phyloP scores from a whole-genome alignment of 2,329 filamentous ascomycete genomes.

The Penicillium fuscoglaucum region DNA sequence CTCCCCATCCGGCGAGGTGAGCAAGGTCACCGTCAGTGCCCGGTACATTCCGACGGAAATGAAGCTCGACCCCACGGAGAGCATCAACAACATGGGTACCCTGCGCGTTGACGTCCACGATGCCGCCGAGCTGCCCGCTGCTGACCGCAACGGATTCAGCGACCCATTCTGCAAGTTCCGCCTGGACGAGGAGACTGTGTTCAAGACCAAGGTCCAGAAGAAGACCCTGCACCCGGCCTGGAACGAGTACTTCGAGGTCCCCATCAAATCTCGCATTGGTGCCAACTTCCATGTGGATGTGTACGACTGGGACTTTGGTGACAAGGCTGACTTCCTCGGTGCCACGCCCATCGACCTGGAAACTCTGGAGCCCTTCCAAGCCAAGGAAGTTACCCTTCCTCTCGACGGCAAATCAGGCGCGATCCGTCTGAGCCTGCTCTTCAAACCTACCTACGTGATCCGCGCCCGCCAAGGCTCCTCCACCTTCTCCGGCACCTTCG shows the following conservation, averaged over 20 bases:
- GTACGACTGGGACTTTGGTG: constrained; percentile 95
- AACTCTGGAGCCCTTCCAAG: constrained; percentile 79
- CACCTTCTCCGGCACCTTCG: constrained; percentile 90
- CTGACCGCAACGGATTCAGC: constrained; percentile 93
- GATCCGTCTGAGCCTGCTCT: constrained; percentile 79
- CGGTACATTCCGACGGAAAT: constrained; percentile 95
- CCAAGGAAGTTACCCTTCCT: constrained; percentile 69
- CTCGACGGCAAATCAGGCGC: constrained; percentile 88
- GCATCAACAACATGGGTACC: constrained; percentile 98
- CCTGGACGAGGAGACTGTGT: constrained; percentile 82
- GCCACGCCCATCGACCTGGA: constrained; percentile 72
- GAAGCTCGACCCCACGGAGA: constrained; percentile 89
- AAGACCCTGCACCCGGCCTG: constrained; percentile 92
- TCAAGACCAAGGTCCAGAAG: constrained; percentile 95
- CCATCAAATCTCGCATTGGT: constrained; percentile 78
- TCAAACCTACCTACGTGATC: constrained; percentile 89
- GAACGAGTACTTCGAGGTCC: constrained; percentile 93
- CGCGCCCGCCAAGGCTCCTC: constrained; percentile 85
- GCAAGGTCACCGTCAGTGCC: constrained; percentile 83
- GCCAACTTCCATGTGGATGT: constrained; percentile 81
- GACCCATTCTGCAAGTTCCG: constrained; percentile 96
- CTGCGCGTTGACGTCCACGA: constrained; percentile 92
- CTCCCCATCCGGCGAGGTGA: constrained; percentile 72
- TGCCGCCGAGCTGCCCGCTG: constrained; percentile 81
- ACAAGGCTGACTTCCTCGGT: constrained; percentile 90